Evolutionary conservation across 75 land plant species (phyloP).

Genomic region (Cryptomeria japonica): DNA sequence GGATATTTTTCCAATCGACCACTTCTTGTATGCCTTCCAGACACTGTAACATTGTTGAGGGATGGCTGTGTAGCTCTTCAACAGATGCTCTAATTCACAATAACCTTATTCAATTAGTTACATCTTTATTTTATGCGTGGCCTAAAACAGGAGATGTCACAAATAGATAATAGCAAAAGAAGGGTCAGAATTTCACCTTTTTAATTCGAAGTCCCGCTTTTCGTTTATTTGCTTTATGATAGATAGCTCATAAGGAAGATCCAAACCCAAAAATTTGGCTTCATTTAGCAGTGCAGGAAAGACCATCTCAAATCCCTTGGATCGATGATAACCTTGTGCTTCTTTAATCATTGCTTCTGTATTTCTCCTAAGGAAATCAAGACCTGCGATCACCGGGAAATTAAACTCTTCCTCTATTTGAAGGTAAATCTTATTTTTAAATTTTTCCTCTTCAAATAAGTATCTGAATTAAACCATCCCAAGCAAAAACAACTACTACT

Average conservation of each 20-base stretch:
- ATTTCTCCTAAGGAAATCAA: constrained; percentile 28
- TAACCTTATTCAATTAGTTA: background rate
- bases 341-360: constrained; percentile 30
- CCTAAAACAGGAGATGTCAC: background rate
- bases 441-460: no score
- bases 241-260: constrained; percentile 57
- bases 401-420: background rate
- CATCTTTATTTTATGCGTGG: background rate
- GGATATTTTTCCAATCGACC: constrained; percentile 73
- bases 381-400: constrained; percentile 15
- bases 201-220: constrained; percentile 53
- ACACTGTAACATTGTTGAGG: constrained; percentile 75
- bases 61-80: constrained; percentile 39
- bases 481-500: no score
- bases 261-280: constrained; percentile 53
- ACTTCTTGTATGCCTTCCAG: constrained; percentile 81
- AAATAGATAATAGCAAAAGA: no score
- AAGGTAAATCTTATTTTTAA: background rate
- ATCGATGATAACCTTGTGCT: constrained; percentile 41
- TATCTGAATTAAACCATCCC: no score
- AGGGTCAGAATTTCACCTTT: constrained; percentile 35
- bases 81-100: background rate
- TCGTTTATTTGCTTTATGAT: constrained; percentile 49
- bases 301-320: constrained; percentile 74
- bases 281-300: constrained; percentile 75